phyloP scores from a whole-genome alignment of 371 early-diverging fungal species.

The Chytridium lagenaria region DNA sequence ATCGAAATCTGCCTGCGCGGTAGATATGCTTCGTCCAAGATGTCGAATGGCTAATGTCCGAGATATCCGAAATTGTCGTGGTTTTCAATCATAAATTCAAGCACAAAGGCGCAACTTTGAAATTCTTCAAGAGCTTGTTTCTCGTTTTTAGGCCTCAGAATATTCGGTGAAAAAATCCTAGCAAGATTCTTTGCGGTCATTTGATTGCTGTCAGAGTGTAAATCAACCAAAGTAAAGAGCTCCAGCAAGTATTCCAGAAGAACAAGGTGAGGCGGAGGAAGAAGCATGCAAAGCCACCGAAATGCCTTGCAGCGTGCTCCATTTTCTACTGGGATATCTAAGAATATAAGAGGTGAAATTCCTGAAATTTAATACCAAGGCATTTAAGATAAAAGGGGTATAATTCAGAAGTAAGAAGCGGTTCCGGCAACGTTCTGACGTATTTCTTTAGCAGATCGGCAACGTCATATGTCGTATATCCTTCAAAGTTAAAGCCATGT shows the following conservation, averaged over 20 bases:
- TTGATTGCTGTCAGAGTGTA: conserved; percentile 40
- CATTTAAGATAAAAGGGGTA: conserved; percentile 47
- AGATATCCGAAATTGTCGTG: conserved; percentile 36
- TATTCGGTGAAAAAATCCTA: conserved; percentile 48
- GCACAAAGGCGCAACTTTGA: conserved; percentile 43
- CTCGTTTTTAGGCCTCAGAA: conserved; percentile 43
- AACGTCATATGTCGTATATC: conserved; percentile 52
- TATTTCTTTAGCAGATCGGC: conserved; percentile 53
- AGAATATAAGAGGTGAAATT: not conserved
- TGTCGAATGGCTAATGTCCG: conserved; percentile 38
- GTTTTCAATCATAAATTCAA: conserved; percentile 48
- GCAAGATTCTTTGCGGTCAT: conserved; percentile 51
- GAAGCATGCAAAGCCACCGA: conserved; percentile 46
- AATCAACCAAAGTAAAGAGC: conserved; percentile 39
- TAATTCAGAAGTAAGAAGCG: conserved; percentile 47
- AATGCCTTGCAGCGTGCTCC: conserved; percentile 44
- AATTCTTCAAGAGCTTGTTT: conserved; percentile 51
- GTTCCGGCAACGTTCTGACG: conserved; percentile 49
- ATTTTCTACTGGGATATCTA: conserved; percentile 46
- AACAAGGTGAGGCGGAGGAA: conserved; percentile 49
- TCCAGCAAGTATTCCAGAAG: conserved; percentile 46
- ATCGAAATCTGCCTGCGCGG: conserved; percentile 8
- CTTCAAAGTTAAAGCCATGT: conserved; percentile 43
- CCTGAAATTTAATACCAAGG: conserved; percentile 27
- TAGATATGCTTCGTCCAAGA: conserved; percentile 38